Conservation (phyloP, 2,329 filamentous ascomycete species). For the Cladosporium sp. region DNA sequence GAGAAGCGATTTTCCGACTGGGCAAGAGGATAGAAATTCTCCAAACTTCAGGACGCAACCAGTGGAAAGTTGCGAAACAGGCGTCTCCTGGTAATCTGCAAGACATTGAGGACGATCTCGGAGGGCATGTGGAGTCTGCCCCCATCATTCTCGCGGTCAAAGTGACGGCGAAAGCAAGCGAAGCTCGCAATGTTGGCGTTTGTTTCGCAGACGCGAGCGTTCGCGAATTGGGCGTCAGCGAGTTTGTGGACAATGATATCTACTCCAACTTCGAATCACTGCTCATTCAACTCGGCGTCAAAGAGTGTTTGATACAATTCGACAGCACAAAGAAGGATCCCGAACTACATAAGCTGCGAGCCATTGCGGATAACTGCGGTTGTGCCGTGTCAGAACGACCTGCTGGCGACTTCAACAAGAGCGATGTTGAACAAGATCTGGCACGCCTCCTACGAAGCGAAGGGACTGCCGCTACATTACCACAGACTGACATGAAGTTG, state of each 20-base stretch:
- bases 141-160: slow-evolving; percentile 96
- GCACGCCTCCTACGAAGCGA: slow-evolving; percentile 86
- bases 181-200: slow-evolving; percentile 84
- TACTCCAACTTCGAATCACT: slow-evolving; percentile 98
- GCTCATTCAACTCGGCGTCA: slow-evolving; percentile 92
- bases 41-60: slow-evolving; percentile 74
- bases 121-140: slow-evolving; percentile 79
- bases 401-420: slow-evolving; percentile 74
- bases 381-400: slow-evolving; percentile 84
- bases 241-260: slow-evolving; percentile 97
- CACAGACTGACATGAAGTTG: slow-evolving; percentile 88
- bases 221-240: slow-evolving; percentile 90
- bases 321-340: slow-evolving; percentile 81
- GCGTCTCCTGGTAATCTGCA: slow-evolving; percentile 93
- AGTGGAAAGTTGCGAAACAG: slow-evolving; percentile 85
- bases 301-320: slow-evolving; percentile 83
- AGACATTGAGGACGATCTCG: slow-evolving; percentile 93
- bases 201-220: slow-evolving; percentile 98
- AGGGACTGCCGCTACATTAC: slow-evolving; percentile 70
- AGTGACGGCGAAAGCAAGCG: slow-evolving; percentile 80
- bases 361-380: slow-evolving; percentile 89
- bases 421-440: slow-evolving; percentile 94
- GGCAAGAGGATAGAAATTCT: slow-evolving; percentile 92
- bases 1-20: slow-evolving; percentile 88
- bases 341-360: slow-evolving; percentile 80